These are phyloP conservation scores for Stromatinia cepivora DNA, from an alignment of 2,329 filamentous ascomycete genomes.

Conservation along the genomic window DNA sequence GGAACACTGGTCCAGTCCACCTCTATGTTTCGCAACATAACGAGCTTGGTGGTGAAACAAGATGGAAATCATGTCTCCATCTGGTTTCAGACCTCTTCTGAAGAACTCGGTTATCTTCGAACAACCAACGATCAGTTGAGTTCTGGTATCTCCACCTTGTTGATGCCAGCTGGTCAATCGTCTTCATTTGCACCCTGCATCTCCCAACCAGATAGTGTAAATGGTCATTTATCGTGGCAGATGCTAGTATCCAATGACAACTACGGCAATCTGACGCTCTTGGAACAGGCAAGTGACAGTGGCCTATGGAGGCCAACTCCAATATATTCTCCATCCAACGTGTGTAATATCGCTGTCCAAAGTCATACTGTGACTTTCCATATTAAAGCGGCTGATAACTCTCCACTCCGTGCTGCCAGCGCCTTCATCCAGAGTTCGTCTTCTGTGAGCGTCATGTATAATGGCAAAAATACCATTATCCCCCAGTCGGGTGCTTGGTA, in stretches of 20 bases:
- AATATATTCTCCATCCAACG: not conserved
- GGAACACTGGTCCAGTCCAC: not conserved
- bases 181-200: not conserved
- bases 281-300: not conserved
- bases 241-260: not conserved
- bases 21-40: not conserved
- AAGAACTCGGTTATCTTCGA: not conserved
- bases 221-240: not conserved
- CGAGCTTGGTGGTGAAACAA: not conserved
- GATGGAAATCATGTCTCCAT: constrained; percentile 3
- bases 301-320: not conserved
- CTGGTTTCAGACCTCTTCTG: not conserved
- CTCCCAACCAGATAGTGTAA: not conserved
- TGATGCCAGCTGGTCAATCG: not conserved
- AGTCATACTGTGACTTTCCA: not conserved
- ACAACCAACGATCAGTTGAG: not conserved
- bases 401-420: not conserved
- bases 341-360: not conserved
- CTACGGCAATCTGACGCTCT: not conserved
- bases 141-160: not conserved
- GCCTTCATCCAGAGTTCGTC: not conserved
- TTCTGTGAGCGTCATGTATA: not conserved
- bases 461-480: not conserved
- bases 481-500: not conserved
- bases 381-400: not conserved